These are phyloP conservation scores for Lippia alba DNA, from an alignment of 305 asterid genomes.

Conservation along the genomic window DNA sequence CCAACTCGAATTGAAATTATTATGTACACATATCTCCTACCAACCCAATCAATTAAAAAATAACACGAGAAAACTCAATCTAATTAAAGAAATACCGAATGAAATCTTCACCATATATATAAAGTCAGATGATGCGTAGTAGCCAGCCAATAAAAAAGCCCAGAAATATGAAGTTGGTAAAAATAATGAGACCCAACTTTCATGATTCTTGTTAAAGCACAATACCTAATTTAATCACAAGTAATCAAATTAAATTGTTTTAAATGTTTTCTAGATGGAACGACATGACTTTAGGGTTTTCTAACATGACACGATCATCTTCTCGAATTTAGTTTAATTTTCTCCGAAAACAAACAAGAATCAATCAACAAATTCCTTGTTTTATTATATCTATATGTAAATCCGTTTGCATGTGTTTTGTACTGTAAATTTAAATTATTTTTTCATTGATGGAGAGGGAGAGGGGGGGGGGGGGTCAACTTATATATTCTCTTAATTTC, in stretches of 20 bases:
- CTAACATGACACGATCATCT: background rate
- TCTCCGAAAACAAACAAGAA: background rate
- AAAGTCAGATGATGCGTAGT: slow-evolving; percentile 40
- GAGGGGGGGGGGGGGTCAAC: no score
- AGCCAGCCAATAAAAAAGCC: slow-evolving; percentile 7
- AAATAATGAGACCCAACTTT: slow-evolving; percentile 35
- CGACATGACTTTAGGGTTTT: slow-evolving; percentile 28
- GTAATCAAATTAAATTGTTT: slow-evolving; percentile 31
- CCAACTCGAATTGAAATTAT: background rate
- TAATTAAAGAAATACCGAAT: background rate
- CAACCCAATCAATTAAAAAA: background rate
- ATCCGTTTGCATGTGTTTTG: background rate
- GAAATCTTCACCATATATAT: background rate
- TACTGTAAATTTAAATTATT: no score
- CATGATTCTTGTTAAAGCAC: slow-evolving; percentile 40
- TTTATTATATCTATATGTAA: background rate
- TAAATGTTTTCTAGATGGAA: slow-evolving; percentile 39
- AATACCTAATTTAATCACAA: slow-evolving; percentile 34
- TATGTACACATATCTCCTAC: background rate
- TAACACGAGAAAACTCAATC: background rate
- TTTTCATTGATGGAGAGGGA: no score
- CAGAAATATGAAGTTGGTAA: slow-evolving; percentile 43
- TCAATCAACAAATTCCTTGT: background rate
- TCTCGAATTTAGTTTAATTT: background rate
- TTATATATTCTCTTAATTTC: background rate